phyloP scores from a whole-genome alignment of 2,329 filamentous ascomycete species.

The Xylaria sp. region DNA sequence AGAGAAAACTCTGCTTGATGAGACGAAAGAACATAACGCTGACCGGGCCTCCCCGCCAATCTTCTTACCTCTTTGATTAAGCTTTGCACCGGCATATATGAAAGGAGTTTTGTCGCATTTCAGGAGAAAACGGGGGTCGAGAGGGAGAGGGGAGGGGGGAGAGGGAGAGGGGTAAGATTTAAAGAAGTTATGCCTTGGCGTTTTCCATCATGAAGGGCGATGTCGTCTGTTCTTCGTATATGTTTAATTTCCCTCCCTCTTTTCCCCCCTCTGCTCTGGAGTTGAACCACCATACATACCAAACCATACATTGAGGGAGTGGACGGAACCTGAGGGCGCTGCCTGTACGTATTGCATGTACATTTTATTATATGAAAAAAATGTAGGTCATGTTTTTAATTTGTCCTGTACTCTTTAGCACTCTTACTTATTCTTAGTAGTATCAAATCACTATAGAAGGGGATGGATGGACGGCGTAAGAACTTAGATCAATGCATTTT shows the following conservation, averaged over 20 bases:
- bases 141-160: not conserved
- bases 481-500: too few relatives aligned
- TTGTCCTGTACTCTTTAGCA: too few relatives aligned
- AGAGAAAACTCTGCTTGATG: not conserved
- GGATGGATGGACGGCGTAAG: too few relatives aligned
- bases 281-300: too few relatives aligned
- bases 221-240: not conserved
- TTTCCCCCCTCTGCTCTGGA: too few relatives aligned
- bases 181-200: not conserved
- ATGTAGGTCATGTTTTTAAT: too few relatives aligned
- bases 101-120: constrained; percentile 3
- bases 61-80: not conserved
- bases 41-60: not conserved
- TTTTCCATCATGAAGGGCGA: not conserved
- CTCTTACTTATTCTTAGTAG: too few relatives aligned
- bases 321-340: too few relatives aligned
- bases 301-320: too few relatives aligned
- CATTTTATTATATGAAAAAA: too few relatives aligned
- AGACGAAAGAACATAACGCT: not conserved
- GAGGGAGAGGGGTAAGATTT: not conserved
- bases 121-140: not conserved
- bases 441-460: too few relatives aligned
- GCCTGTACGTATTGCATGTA: too few relatives aligned
- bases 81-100: not conserved
- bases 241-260: not conserved